Conservation (phyloP, 768 basidiomycete genomes). For the Trametes maxima region DNA sequence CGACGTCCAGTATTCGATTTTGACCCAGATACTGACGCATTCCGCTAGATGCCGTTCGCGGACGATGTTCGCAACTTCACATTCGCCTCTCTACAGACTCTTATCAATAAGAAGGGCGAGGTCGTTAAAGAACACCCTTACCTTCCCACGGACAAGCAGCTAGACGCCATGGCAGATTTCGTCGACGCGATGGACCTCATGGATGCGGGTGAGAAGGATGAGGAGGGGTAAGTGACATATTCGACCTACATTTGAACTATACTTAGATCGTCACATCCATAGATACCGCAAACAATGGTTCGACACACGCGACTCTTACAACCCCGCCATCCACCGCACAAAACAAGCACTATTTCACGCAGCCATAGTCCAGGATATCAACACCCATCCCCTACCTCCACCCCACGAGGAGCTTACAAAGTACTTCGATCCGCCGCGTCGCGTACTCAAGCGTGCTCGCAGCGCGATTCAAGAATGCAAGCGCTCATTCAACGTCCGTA, state of each 20-base stretch:
- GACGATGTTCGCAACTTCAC: constrained; percentile 90
- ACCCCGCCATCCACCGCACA: constrained; percentile 86
- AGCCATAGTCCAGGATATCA: constrained; percentile 76
- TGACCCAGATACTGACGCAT: neutral
- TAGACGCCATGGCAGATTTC: constrained; percentile 81
- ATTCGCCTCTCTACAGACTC: constrained; percentile 77
- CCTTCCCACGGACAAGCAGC: constrained; percentile 77
- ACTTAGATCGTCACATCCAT: neutral
- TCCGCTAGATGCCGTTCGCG: constrained; percentile 84
- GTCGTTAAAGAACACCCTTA: constrained; percentile 74
- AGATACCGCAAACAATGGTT: constrained; percentile 77
- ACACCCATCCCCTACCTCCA: constrained; percentile 73
- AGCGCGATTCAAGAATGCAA: constrained; percentile 63
- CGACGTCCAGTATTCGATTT: neutral
- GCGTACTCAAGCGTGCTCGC: constrained; percentile 62
- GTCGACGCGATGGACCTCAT: constrained; percentile 90
- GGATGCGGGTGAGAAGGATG: constrained; percentile 73
- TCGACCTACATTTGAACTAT: neutral
- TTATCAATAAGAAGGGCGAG: constrained; percentile 78
- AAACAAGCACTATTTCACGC: constrained; percentile 94
- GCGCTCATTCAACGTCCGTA: constrained; percentile 71
- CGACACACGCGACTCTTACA: constrained; percentile 74
- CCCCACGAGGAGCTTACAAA: constrained; percentile 84
- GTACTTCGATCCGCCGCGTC: constrained; percentile 79
- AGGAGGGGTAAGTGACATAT: constrained; percentile 59